Percentiles rank a stretch among this genome's conserved stretches.
phyloP scores from a whole-genome alignment of 805 yeast genomes.

The Ogataea polymorpha region DNA sequence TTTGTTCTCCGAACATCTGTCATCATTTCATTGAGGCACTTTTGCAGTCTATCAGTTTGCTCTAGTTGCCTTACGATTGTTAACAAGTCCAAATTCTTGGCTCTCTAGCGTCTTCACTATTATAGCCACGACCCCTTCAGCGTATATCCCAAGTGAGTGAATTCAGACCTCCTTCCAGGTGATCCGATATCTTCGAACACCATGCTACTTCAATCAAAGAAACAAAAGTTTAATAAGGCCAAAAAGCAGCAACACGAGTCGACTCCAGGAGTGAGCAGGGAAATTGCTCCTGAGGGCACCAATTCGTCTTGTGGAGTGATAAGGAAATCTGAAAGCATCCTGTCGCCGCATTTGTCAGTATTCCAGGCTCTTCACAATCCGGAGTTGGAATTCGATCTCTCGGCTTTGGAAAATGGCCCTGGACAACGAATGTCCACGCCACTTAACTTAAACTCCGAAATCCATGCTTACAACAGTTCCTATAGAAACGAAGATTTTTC shows the following conservation, averaged over 20 bases:
- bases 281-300: conserved; percentile 2
- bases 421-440: conserved; percentile 5
- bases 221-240: conserved; percentile 9
- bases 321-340: conserved; percentile 16
- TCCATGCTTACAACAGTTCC: conserved; percentile 5
- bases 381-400: conserved; percentile 27
- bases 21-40: conserved; percentile 4
- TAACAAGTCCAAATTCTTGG: too few relatives aligned
- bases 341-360: conserved; percentile 34
- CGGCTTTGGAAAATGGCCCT: conserved; percentile 6
- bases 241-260: conserved; percentile 7
- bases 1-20: conserved; percentile 7
- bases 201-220: conserved; percentile 15
- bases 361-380: conserved; percentile 34
- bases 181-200: neutral
- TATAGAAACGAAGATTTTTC: conserved; percentile 30
- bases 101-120: too few relatives aligned
- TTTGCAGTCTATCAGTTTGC: neutral
- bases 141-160: too few relatives aligned
- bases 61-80: neutral
- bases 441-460: neutral
- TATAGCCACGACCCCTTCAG: too few relatives aligned
- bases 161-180: neutral
- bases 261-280: neutral
- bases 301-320: conserved; percentile 6